These are phyloP conservation scores for Geranomyces michiganensis DNA, from an alignment of 192 early-diverging fungal species.

Conservation along the genomic window DNA sequence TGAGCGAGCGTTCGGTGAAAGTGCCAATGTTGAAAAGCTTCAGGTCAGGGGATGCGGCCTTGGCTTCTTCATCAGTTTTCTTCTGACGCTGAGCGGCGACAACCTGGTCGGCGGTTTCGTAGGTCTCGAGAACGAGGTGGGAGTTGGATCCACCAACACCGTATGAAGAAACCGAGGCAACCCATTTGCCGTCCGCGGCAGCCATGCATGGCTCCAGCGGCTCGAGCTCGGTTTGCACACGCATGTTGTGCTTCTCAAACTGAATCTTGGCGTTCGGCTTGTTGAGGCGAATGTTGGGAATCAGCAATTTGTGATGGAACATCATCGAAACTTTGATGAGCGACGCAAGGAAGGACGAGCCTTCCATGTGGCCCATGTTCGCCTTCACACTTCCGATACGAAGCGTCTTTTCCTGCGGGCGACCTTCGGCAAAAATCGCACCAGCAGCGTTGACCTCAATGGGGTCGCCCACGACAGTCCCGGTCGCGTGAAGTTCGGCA, in stretches of 20 bases:
- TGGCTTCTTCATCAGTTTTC: not conserved
- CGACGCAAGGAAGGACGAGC: conserved; percentile 19
- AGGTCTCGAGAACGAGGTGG: conserved; percentile 36
- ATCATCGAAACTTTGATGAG: conserved; percentile 41
- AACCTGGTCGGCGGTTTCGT: conserved; percentile 5
- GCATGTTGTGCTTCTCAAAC: conserved; percentile 27
- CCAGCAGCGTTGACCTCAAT: conserved; percentile 42
- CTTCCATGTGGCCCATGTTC: conserved; percentile 41
- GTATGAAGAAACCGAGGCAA: conserved; percentile 36
- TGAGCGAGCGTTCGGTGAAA: not conserved
- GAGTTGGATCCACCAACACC: conserved; percentile 39
- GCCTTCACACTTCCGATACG: conserved; percentile 38
- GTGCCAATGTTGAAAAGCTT: conserved; percentile 11
- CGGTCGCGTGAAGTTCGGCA: conserved; percentile 42
- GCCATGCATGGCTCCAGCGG: not conserved
- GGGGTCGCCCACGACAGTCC: conserved; percentile 41
- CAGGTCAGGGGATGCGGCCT: not conserved
- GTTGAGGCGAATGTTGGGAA: conserved; percentile 33
- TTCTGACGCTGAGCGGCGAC: conserved; percentile 4
- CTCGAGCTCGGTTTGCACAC: conserved; percentile 37
- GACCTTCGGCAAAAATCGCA: conserved; percentile 19
- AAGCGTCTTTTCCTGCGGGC: conserved; percentile 12
- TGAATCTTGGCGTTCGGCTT: conserved; percentile 39
- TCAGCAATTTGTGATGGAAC: conserved; percentile 21
- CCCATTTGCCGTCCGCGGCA: conserved; percentile 23